Evolutionary conservation across 2,329 filamentous ascomycete genomes (phyloP), one percentile per base, ranked within the genome.

Genomic region (Venturia pyrina): DNA sequence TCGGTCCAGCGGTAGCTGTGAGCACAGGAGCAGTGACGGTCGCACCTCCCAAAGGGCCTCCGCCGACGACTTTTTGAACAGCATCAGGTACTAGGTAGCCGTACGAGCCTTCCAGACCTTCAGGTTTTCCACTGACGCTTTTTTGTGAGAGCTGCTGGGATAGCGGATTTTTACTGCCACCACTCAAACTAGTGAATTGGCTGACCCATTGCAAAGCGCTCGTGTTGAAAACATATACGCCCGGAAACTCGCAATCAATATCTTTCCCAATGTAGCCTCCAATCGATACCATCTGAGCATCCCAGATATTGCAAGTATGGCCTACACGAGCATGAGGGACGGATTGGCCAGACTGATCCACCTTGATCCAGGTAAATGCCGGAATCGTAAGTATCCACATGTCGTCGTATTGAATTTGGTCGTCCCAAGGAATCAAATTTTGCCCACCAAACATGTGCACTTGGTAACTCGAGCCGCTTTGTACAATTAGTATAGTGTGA

Each of bases 341-440:
- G 64, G 71, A 68, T 73, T 84, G 73, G 0, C 76, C 75, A 5
- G 75, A 73, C 62, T 79, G 79, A 67, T 62, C 53, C 32, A 89
- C 87, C 71, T 85, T 78, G 64, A 88, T 88, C 91, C 91, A 95
- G 5, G 85, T 90, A 73, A 96, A 96, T 0, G 87, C 88, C 0
- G 91, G 91, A 6, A 96, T 78, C 0, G 89, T 90, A 15, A 95
- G 79, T 28, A 92, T 87, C 89, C 89, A 95, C 79, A 89, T 85
- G 71, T 92, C 88, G 34, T 86, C 83, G 71, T 89, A 93, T 69
- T 86, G 82, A 0, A 74, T 81, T 70, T 86, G 84, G 10, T 78
- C 71, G 19, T 77, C 86, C 67, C 81, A 83, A 0, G 89, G 88
- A 34, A 85, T 80, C 0, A 92, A 79, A 69, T 89, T 89, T 72